Percentiles rank a stretch among this genome's conserved stretches.
These are phyloP conservation scores for Gossypium australe DNA, from an alignment of 345 rosid species.

Conservation along the genomic window DNA sequence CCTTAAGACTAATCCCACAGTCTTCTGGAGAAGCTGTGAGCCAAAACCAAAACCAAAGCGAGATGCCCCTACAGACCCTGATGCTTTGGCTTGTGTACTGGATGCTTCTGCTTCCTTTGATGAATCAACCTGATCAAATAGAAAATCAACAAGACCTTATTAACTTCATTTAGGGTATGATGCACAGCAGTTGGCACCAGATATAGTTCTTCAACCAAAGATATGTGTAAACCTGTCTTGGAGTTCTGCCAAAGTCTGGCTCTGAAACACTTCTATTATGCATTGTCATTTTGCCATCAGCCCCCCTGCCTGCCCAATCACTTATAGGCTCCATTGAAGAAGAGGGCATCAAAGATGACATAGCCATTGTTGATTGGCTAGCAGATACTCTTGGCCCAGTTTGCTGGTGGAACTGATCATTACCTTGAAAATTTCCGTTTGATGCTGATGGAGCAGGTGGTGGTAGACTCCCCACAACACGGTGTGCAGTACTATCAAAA, in stretches of 20 bases:
- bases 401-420: conserved; percentile 35
- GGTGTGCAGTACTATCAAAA: conserved; percentile 72
- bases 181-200: background rate
- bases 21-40: conserved; percentile 69
- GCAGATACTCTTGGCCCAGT: conserved; percentile 46
- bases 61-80: conserved; percentile 37
- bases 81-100: conserved; percentile 51
- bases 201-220: background rate
- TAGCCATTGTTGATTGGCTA: conserved; percentile 74
- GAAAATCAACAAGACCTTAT: conserved; percentile 15
- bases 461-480: conserved; percentile 74
- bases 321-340: conserved; percentile 70
- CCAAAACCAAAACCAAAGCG: conserved; percentile 88
- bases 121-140: conserved; percentile 45
- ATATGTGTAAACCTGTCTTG: conserved; percentile 50
- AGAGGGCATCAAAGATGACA: conserved; percentile 67
- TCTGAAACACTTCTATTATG: conserved; percentile 81
- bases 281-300: conserved; percentile 57
- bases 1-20: conserved; percentile 75
- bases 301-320: conserved; percentile 52
- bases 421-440: conserved; percentile 34
- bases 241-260: conserved; percentile 74
- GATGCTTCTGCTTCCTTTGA: conserved; percentile 44
- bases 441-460: conserved; percentile 53
- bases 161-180: conserved; percentile 8